Evolutionary conservation across 768 basidiomycete species (phyloP).

Genomic region (Tubosaeta sp.): DNA sequence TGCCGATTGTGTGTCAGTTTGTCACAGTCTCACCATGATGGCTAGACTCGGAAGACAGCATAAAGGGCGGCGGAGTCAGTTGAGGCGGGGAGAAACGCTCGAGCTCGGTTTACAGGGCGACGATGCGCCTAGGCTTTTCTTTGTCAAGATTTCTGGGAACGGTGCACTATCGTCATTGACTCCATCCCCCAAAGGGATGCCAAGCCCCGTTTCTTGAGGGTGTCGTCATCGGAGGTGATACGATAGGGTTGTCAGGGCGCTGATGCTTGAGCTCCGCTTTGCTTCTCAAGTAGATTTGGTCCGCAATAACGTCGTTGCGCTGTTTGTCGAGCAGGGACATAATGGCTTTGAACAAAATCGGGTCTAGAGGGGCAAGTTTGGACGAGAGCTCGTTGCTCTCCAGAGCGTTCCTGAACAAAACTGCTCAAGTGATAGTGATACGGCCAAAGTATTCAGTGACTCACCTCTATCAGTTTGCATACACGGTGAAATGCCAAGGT

Average conservation of each 20-base stretch:
- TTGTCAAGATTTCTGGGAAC: conserved; percentile 40
- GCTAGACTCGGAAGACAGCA: conserved; percentile 11
- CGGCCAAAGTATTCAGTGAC: background rate
- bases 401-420: conserved; percentile 14
- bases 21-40: conserved; percentile 1
- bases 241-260: too few species aligned
- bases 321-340: too few species aligned
- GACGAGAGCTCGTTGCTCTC: conserved; percentile 18
- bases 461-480: conserved; percentile 37
- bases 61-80: conserved; percentile 14
- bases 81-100: conserved; percentile 7
- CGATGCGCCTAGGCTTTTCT: conserved; percentile 33
- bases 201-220: conserved; percentile 32
- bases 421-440: background rate
- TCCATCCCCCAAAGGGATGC: conserved; percentile 13
- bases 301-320: too few species aligned
- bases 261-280: too few species aligned
- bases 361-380: conserved; percentile 11
- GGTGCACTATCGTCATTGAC: conserved; percentile 27
- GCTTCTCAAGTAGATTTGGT: too few species aligned
- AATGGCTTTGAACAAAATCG: conserved; percentile 13
- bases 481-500: conserved; percentile 51
- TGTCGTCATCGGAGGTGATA: conserved; percentile 8
- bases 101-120: conserved; percentile 12
- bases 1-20: conserved; percentile 22